Evolutionary conservation across 192 early-diverging fungal species (phyloP), one percentile per base, ranked within the genome.

Genomic region (Funneliformis mosseae): DNA sequence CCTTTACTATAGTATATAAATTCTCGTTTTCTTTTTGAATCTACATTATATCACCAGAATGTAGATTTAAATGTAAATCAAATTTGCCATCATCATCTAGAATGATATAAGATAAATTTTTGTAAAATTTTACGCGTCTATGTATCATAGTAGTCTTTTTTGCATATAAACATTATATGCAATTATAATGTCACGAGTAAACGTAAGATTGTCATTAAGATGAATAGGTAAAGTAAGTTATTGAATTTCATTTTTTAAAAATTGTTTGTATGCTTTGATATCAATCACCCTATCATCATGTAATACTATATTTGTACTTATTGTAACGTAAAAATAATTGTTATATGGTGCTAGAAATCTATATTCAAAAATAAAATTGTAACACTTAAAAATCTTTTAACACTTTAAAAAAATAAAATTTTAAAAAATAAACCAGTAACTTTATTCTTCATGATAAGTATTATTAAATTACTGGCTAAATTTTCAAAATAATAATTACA

Each of bases 121-220:
- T 63, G 3, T 63, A 63, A 63, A 63, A 63, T n/a, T 63, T n/a
- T 4, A 63, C 61, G 7, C 3, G 61, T 25, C n/a, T 63, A n/a
- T 23, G 7, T 25, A 63, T 63, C 25, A 63, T 23, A 23, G 61
- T n/a, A 25, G 61, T n/a, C 7, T 63, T 63, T 63, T 63, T 63
- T 63, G n/a, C n/a, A 63, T 63, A 63, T 63, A 63, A 63, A 23
- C 23, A 63, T 63, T n/a, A 63, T 63, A 63, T 63, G 61, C 0
- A 25, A 3, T 63, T 63, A 63, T n/a, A 25, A 63, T 63, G 21
- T 63, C 61, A 63, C 23, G 25, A 63, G 61, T n/a, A 63, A 63
- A 63, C 8, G 18, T 16, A 23, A 1, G 23, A 23, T 63, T 63
- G 12, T 63, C 61, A 63, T 63, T n/a, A n/a, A 63, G 25, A 23